Evolutionary conservation across 106 monocot genomes (phyloP), one percentile per base, ranked within the genome.

Genomic region (Ottelia alismoides): DNA sequence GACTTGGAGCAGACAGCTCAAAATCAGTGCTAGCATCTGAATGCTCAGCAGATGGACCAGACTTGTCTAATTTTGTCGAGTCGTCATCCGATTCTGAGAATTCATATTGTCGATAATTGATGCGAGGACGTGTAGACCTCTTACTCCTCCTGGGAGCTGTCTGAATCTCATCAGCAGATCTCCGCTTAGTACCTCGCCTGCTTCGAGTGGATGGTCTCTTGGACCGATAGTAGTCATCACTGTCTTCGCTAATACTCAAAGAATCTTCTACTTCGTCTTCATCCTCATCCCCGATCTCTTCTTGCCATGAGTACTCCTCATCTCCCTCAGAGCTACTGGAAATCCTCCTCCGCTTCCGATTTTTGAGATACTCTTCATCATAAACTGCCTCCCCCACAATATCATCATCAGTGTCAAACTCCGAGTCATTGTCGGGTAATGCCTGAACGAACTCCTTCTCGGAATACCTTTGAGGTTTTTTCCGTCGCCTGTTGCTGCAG

Each of bases 311-410:
- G 24, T 82, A 76, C 61, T 84, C 84, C 59, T 89, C 84, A 52
- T 89, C 88, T 11, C 72, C 81, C 56, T 85, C 88, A 0, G 84
- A 85, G 61, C 75, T 74, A 48, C 96, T 89, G 16, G 78, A 73
- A 0, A 60, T 62, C 57, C 78, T 81, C 52, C 63, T 78, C 30
- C 66, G 88, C 70, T 88, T 88, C 31, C 69, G 64, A 22, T 47
- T 85, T 67, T 61, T 76, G 5, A 88, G 72, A 58, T 96, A 96
- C 61, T 88, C 84, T 3, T 96, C 96, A 28, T 96, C 96, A 59
- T 96, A 96, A 14, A 96, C 79, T 49, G 81, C 96, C 73, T 96
- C 96, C 30, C 96, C 96, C 14, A 96, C 78, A 58, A 96, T 89
- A 67, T 96, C 96, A 58, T 92, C 92, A 50, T 96, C 96, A 56